These are phyloP conservation scores for Kitagawia praeruptora DNA, from an alignment of 129 eudicot genomes.

Conservation along the genomic window DNA sequence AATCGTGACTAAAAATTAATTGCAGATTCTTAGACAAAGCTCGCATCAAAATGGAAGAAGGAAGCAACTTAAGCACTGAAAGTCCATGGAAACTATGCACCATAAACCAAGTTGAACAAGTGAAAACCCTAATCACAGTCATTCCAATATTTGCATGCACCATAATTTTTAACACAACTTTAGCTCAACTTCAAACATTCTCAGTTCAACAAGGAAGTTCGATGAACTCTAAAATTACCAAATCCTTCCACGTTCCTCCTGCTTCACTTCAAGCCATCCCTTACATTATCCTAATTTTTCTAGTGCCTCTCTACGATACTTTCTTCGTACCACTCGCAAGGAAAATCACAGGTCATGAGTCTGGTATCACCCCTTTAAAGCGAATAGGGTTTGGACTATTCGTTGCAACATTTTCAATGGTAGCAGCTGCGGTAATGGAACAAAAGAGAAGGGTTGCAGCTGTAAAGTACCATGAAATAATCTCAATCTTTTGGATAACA, in stretches of 20 bases:
- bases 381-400: slow-evolving; percentile 82
- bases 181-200: slow-evolving; percentile 96
- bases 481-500: slow-evolving; percentile 76
- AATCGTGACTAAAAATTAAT: background rate
- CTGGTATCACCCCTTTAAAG: slow-evolving; percentile 76
- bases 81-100: slow-evolving; percentile 76
- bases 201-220: slow-evolving; percentile 92
- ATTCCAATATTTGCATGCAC: slow-evolving; percentile 89
- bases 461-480: slow-evolving; percentile 17
- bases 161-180: slow-evolving; percentile 73
- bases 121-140: slow-evolving; percentile 59
- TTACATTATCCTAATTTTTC: slow-evolving; percentile 61
- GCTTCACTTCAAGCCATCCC: slow-evolving; percentile 98
- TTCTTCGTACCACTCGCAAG: slow-evolving; percentile 71
- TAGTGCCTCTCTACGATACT: slow-evolving; percentile 78
- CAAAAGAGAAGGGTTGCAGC: slow-evolving; percentile 46
- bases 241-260: slow-evolving; percentile 73
- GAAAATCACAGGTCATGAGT: slow-evolving; percentile 49
- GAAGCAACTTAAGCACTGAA: slow-evolving; percentile 25
- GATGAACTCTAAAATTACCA: slow-evolving; percentile 70
- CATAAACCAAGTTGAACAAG: slow-evolving; percentile 70
- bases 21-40: slow-evolving; percentile 93
- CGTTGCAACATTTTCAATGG: slow-evolving; percentile 76
- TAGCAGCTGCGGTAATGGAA: slow-evolving; percentile 77
- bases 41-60: slow-evolving; percentile 50